Base-by-base conservation (phyloP, 2,329 filamentous ascomycete species). In the Penicillium sclerotiorum region DNA sequence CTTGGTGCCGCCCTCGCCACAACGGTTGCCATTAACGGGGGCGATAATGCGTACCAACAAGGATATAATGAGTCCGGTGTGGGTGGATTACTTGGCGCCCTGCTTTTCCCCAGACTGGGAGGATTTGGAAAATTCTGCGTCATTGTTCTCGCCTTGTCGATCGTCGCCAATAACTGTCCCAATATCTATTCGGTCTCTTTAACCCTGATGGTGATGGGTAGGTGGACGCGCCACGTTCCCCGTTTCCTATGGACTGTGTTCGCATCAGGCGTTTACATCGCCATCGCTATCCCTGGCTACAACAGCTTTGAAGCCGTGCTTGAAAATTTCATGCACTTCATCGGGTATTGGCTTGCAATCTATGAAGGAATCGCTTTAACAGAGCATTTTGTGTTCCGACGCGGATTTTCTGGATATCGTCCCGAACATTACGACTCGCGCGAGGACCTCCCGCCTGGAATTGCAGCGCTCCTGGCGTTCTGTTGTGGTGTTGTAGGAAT, bases 121-220 rank as follows among this genome's bases (percentile, higher is more conserved):
- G 77, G 75, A 38, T 90, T 90, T 64, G 88, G 88, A 55, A 79
- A 87, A 64, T 89, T 90, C 76, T 89, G 87, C 66, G 70, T 88
- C 21, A 77, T 87, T 45, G 75, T 88, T 39, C 77, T 89, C 8
- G 83, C 83, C 2, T 77, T 88, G 11, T 83, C 80, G 45, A 87
- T 86, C 64, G 77, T 88, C 54, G 85, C 84, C 50, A 88, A 86
- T 72, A 88, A 88, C 71, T 86, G 82, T 64, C 85, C 85, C 5
- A 88, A 87, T 65, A 83, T 87, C 67, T 90, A 91, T 76, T 88
- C 84, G n/a, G 81, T 85, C 40, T 80, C 81, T 5, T 76, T 90
- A 30, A 85, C 83, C 11, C 76, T 88, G 30, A 86, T 89, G 64
- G 80, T 88, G 11, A 71, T 90, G 32, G 78, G 77, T 8, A 77